Conservation (phyloP, 1,284 basidiomycete species). For the Cerrena zonata region DNA sequence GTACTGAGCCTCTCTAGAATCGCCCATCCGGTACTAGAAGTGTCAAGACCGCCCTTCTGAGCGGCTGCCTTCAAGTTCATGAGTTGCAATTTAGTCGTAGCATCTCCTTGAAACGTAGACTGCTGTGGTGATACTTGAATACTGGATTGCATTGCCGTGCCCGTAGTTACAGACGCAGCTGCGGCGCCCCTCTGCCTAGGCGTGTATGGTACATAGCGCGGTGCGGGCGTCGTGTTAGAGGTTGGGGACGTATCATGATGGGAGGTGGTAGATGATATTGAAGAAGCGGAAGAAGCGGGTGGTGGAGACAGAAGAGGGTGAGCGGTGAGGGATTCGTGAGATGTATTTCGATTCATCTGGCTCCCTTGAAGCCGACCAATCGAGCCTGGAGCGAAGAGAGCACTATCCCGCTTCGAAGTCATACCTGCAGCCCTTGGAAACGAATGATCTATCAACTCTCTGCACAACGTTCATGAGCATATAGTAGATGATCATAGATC, state of each 20-base stretch:
- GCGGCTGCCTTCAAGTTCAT: slow-evolving; percentile 78
- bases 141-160: slow-evolving; percentile 36
- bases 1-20: slow-evolving; percentile 75
- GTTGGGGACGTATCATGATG: slow-evolving; percentile 15
- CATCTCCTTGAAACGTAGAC: slow-evolving; percentile 39
- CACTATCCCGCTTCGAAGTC: slow-evolving; percentile 27
- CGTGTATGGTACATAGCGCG: slow-evolving; percentile 52
- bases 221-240: slow-evolving; percentile 20
- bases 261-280: slow-evolving; percentile 16
- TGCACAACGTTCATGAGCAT: too few species aligned
- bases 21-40: slow-evolving; percentile 72
- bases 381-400: slow-evolving; percentile 44
- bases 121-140: slow-evolving; percentile 34
- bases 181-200: slow-evolving; percentile 45
- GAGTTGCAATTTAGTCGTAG: slow-evolving; percentile 65
- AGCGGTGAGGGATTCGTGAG: slow-evolving; percentile 52
- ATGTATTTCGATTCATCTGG: slow-evolving; percentile 40
- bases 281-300: slow-evolving; percentile 19
- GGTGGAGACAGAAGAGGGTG: slow-evolving; percentile 59
- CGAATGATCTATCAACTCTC: too few species aligned
- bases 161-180: slow-evolving; percentile 46
- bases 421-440: too few species aligned
- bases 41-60: slow-evolving; percentile 69
- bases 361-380: slow-evolving; percentile 45
- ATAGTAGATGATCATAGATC: too few species aligned